phyloP scores from a whole-genome alignment of 768 basidiomycete genomes.

The Dentipellis sp. region DNA sequence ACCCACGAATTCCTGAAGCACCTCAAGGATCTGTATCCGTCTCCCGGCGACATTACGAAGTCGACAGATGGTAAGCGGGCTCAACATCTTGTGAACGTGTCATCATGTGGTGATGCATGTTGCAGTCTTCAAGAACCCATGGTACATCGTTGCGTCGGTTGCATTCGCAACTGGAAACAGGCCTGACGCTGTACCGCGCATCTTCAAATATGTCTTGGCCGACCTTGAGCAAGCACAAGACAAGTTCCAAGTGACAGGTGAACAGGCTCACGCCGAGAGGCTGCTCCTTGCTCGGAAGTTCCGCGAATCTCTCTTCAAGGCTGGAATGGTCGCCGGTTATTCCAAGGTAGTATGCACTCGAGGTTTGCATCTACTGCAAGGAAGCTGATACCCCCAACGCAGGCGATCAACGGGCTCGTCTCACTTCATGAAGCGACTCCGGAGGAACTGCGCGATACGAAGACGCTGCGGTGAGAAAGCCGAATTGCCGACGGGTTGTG shows the following conservation, averaged over 20 bases:
- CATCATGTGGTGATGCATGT: background rate
- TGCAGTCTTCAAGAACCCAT: conserved; percentile 31
- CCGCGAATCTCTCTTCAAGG: conserved; percentile 56
- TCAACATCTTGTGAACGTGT: background rate
- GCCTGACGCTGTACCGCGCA: conserved; percentile 46
- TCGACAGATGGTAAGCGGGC: conserved; percentile 12
- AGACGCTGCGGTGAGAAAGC: conserved; percentile 33
- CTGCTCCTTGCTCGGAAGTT: conserved; percentile 40
- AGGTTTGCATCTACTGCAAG: background rate
- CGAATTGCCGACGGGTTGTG: background rate
- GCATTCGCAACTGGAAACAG: conserved; percentile 50
- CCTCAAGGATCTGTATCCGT: conserved; percentile 39
- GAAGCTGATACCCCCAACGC: background rate
- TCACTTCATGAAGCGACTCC: conserved; percentile 44
- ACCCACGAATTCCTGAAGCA: conserved; percentile 32
- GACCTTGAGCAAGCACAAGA: conserved; percentile 27
- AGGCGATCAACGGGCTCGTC: conserved; percentile 53
- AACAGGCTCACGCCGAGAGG: conserved; percentile 24
- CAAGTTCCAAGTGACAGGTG: conserved; percentile 11
- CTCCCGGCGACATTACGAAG: conserved; percentile 8
- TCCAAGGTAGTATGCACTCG: conserved; percentile 33
- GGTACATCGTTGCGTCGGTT: conserved; percentile 51
- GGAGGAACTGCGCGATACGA: conserved; percentile 37
- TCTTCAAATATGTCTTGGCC: conserved; percentile 40
- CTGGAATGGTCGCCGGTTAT: conserved; percentile 47